Conservation (phyloP, 1,139 yeast genomes). For the Taiozyma sp. region DNA sequence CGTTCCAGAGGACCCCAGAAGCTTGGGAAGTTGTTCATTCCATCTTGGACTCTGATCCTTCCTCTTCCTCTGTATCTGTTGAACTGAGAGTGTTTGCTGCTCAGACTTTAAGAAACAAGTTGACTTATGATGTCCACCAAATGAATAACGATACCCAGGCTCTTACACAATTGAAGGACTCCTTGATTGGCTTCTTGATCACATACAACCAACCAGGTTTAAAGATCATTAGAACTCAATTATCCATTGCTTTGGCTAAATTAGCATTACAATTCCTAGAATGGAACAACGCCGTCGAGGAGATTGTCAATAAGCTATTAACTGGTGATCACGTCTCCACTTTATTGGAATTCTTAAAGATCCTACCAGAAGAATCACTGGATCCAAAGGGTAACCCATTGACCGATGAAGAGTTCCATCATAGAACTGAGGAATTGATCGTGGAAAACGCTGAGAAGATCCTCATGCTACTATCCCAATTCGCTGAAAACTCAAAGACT, state of each 20-base stretch:
- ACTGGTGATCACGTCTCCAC: slow-evolving; percentile 33
- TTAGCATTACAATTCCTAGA: slow-evolving; percentile 69
- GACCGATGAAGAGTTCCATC: slow-evolving; percentile 74
- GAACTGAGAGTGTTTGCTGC: slow-evolving; percentile 80
- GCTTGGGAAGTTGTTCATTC: slow-evolving; percentile 55
- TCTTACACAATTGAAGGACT: slow-evolving; percentile 52
- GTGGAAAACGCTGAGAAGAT: slow-evolving; percentile 67
- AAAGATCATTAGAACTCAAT: slow-evolving; percentile 68
- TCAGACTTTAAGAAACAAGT: slow-evolving; percentile 82
- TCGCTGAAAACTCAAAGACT: slow-evolving; percentile 34
- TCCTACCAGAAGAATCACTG: slow-evolving; percentile 86
- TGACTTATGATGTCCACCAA: slow-evolving; percentile 81
- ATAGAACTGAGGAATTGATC: slow-evolving; percentile 59
- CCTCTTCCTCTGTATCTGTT: slow-evolving; percentile 14
- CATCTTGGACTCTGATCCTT: slow-evolving; percentile 13
- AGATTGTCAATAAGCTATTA: slow-evolving; percentile 51
- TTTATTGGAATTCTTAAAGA: slow-evolving; percentile 73
- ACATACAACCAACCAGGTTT: slow-evolving; percentile 37
- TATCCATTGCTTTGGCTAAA: slow-evolving; percentile 78
- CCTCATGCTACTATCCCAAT: slow-evolving; percentile 51
- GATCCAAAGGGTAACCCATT: slow-evolving; percentile 76
- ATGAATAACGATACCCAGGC: slow-evolving; percentile 44
- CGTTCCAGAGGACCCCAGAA: slow-evolving; percentile 73
- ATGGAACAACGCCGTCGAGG: slow-evolving; percentile 73
- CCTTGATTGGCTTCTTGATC: slow-evolving; percentile 53